Conservation (phyloP, 2,329 filamentous ascomycete genomes). For the Aureobasidium sp. region DNA sequence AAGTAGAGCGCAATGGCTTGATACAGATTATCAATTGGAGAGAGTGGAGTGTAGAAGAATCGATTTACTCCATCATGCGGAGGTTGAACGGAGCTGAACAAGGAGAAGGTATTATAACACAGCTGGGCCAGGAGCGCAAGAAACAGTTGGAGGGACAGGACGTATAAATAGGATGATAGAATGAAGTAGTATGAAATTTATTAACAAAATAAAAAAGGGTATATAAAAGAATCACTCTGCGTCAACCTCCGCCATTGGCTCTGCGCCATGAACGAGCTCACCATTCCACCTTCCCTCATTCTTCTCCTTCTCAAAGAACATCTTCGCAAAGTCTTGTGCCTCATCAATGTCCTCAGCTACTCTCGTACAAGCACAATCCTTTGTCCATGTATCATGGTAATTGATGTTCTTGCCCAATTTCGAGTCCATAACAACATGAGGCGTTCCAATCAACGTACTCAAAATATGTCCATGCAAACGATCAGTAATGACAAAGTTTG, state of each 20-base stretch:
- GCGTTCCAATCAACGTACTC: conserved; percentile 7
- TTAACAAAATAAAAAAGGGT: not conserved
- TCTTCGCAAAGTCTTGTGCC: not conserved
- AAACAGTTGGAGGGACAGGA: too few relatives aligned
- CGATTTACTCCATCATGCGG: not conserved
- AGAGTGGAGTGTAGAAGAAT: not conserved
- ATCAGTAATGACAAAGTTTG: conserved; percentile 11
- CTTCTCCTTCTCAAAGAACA: conserved; percentile 10
- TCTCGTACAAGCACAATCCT: conserved; percentile 6
- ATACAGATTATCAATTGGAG: not conserved
- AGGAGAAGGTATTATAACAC: too few relatives aligned
- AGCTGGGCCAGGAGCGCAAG: too few relatives aligned
- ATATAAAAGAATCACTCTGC: not conserved
- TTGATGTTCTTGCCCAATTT: conserved; percentile 12
- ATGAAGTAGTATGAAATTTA: not conserved
- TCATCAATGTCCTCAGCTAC: conserved; percentile 5
- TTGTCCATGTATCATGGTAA: conserved; percentile 9
- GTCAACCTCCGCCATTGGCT: not conserved
- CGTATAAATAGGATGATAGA: too few relatives aligned
- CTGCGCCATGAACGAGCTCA: not conserved
- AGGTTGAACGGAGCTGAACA: not conserved
- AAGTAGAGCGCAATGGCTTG: not conserved
- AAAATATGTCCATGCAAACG: conserved; percentile 10
- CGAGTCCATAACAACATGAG: conserved; percentile 8
- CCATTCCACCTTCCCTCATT: not conserved